Base-by-base conservation (phyloP, 768 basidiomycete species). In the Pilatotrama ljubarskyi region DNA sequence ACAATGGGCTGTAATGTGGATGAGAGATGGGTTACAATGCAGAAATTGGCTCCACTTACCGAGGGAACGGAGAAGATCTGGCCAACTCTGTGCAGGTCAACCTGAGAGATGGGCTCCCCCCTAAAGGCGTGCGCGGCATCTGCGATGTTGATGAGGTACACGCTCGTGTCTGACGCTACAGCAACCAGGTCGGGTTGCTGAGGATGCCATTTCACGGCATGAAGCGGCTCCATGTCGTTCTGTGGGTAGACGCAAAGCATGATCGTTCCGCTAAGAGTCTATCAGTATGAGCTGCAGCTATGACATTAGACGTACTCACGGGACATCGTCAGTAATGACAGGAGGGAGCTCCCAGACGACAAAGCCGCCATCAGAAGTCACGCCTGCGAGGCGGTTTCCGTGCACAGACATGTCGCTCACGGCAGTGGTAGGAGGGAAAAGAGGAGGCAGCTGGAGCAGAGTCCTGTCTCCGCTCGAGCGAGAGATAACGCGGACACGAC, bases 311-410 rank as follows among this genome's bases (percentile, higher is more conserved):
- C 9, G 52, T 25, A 84, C 90, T 70, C 75, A 92, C 90, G 89
- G 87, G 32, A 89, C 90, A 73, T 94, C 91, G 67, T 94, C 92
- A 13, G 86, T 91, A 69, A 94, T 91, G 53, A 86, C 71, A 52
- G 88, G 87, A 29, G 92, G 92, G 24, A 93, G 70, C 69, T 93
- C 89, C 92, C 92, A 93, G 6, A 93, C 87, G 32, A 93, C 88
- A 64, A 93, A 91, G 40, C 92, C 92, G 60, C 92, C 92, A 66
- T 94, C 92, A 2, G 88, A 90, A 0, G 92, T 93, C 11, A 93
- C 87, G 6, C 91, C 93, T 2, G 91, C 91, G 29, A 94, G 82
- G 46, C 91, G 78, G 72, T 92, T 91, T 22, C 85, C 86, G 66
- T 81, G 87, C 7, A 93, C 91, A 11, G 91, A 90, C 91, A 94